These are phyloP conservation scores for Amylocarpus encephaloides DNA, from an alignment of 2,329 filamentous ascomycete genomes.

Conservation along the genomic window DNA sequence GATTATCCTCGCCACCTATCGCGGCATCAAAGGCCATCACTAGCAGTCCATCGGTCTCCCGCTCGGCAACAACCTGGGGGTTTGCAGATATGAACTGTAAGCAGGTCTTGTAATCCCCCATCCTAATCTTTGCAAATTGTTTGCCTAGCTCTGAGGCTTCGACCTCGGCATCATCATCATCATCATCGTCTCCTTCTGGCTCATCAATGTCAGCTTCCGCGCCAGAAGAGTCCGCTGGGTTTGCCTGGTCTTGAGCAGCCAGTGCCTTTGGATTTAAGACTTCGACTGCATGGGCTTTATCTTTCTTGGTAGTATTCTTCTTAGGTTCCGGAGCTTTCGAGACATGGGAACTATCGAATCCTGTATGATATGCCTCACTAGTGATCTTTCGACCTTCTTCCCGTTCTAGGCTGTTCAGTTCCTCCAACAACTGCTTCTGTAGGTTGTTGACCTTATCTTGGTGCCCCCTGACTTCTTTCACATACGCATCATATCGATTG, in stretches of 20 bases:
- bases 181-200: slow-evolving; percentile 41
- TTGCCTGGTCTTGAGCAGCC: slow-evolving; percentile 35
- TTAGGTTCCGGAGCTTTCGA: slow-evolving; percentile 46
- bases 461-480: slow-evolving; percentile 72
- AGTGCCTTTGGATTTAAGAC: slow-evolving; percentile 62
- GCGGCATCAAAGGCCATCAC: slow-evolving; percentile 88
- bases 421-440: slow-evolving; percentile 66
- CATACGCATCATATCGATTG: slow-evolving; percentile 67
- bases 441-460: slow-evolving; percentile 69
- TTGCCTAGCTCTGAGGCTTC: slow-evolving; percentile 73
- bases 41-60: slow-evolving; percentile 83
- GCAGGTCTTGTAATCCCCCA: slow-evolving; percentile 65
- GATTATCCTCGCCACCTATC: slow-evolving; percentile 68
- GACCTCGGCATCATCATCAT: slow-evolving; percentile 67
- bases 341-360: slow-evolving; percentile 83
- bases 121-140: slow-evolving; percentile 72
- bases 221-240: slow-evolving; percentile 43
- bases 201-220: slow-evolving; percentile 58
- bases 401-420: slow-evolving; percentile 75
- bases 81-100: slow-evolving; percentile 73
- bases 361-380: slow-evolving; percentile 79
- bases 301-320: slow-evolving; percentile 29
- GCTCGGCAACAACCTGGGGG: slow-evolving; percentile 72
- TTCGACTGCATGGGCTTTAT: slow-evolving; percentile 53
- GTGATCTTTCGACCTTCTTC: slow-evolving; percentile 88